Percentiles rank a stretch among this genome's conserved stretches.
phyloP scores from a whole-genome alignment of 106 monocot species.

The Ottelia alismoides region DNA sequence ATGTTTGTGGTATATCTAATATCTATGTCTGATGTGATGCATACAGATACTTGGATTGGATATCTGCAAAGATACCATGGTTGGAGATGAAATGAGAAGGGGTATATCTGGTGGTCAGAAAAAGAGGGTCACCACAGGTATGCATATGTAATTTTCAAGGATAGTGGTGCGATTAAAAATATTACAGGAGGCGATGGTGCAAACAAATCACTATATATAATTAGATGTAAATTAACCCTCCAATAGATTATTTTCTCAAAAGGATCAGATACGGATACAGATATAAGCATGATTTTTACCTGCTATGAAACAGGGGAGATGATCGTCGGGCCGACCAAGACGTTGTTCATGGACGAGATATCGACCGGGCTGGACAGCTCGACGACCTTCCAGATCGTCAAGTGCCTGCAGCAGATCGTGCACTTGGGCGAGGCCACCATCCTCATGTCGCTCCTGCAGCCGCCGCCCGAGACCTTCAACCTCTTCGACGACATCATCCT shows the following conservation, averaged over 20 bases:
- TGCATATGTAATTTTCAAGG: background rate
- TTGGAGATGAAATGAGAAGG: conserved; percentile 44
- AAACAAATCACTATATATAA: background rate
- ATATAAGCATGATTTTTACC: no score
- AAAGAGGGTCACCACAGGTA: conserved; percentile 50
- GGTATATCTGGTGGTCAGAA: conserved; percentile 56
- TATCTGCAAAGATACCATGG: conserved; percentile 40
- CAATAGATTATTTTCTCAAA: no score
- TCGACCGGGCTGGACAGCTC: conserved; percentile 24
- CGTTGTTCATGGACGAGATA: conserved; percentile 26
- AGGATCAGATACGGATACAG: no score
- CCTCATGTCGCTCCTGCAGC: conserved; percentile 83
- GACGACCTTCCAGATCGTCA: conserved; percentile 69
- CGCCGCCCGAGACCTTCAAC: conserved; percentile 78
- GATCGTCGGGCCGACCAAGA: conserved; percentile 14
- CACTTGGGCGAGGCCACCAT: conserved; percentile 65
- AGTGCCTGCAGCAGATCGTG: conserved; percentile 54
- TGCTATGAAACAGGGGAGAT: conserved; percentile 12
- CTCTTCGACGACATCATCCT: conserved; percentile 87
- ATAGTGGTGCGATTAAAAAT: background rate
- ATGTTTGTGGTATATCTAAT: no score
- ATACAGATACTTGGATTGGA: conserved; percentile 45
- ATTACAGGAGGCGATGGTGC: no score
- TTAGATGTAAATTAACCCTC: background rate
- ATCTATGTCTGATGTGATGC: no score